These are phyloP conservation scores for Zarea fungicola DNA, from an alignment of 2,329 filamentous ascomycete species.

Conservation along the genomic window DNA sequence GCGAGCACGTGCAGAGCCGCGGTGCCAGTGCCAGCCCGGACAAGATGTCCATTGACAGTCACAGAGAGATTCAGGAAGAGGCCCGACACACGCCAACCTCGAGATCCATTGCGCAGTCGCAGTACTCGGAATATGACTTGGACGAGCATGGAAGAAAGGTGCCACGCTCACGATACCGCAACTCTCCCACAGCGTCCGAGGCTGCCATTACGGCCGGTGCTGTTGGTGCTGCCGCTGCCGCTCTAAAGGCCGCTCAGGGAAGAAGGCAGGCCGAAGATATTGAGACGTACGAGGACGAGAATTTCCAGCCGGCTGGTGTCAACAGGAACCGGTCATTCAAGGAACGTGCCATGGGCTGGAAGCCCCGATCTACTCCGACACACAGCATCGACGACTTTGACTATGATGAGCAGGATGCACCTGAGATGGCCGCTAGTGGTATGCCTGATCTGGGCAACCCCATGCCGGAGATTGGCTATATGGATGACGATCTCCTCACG, in stretches of 20 bases:
- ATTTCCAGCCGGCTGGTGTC: constrained; percentile 47
- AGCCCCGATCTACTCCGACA: constrained; percentile 50
- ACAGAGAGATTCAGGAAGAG: constrained; percentile 35
- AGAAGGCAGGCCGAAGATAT: constrained; percentile 36
- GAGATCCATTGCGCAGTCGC: constrained; percentile 34
- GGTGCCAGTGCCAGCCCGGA: constrained; percentile 35
- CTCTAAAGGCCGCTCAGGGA: constrained; percentile 45
- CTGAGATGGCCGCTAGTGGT: constrained; percentile 62
- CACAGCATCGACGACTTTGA: constrained; percentile 56
- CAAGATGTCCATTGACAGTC: constrained; percentile 37
- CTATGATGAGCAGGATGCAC: constrained; percentile 38
- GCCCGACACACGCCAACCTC: constrained; percentile 35
- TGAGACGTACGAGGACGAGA: constrained; percentile 30
- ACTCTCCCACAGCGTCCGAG: constrained; percentile 53
- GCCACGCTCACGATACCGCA: constrained; percentile 36
- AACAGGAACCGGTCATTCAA: constrained; percentile 61
- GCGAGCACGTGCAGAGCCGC: constrained; percentile 26
- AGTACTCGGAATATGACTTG: constrained; percentile 51
- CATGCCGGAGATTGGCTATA: constrained; percentile 71
- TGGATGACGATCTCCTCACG: constrained; percentile 65
- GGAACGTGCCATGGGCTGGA: constrained; percentile 53
- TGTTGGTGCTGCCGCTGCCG: constrained; percentile 47
- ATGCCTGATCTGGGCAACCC: constrained; percentile 65
- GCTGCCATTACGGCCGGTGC: constrained; percentile 53
- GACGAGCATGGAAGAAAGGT: constrained; percentile 55